Base-by-base conservation (phyloP, 345 rosid species). In the Camelina laxa region DNA sequence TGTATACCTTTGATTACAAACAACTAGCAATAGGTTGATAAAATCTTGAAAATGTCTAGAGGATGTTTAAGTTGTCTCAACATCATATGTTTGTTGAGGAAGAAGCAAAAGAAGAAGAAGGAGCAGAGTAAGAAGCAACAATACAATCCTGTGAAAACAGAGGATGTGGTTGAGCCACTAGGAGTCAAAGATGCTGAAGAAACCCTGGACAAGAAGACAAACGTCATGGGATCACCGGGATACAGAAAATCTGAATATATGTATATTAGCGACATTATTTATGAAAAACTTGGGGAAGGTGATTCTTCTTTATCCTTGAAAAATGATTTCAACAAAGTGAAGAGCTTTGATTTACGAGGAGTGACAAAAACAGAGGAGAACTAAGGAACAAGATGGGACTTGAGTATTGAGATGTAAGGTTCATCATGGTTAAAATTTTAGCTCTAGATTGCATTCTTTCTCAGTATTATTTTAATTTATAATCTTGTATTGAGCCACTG, bases 271-370 rank as follows among this genome's bases (percentile, higher is more conserved):
- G 6, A 41, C 15, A 12, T 4, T 41, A 4, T 12, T 41, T 41
- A 12, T 41, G 15, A 6, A 4, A 41, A 41, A 41, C 15, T 41
- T 41, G 45, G 45, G 45, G 45, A 41, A 41, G 45, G 15, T 41
- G 45, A 41, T 41, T 41, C 67, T 21, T 63, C 21, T 45, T 44
- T 24, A 42, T 15, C 36, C 8, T 15, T 9, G 14, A 63, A 5
- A 63, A 63, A 65, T 14, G 30, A 33, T 65, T 65, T 65, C 45
- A 48, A 49, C 58, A 65, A 49, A 65, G 47, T 65, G 8, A 65
- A 65, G 30, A 65, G 58, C 2, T 65, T 65, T 33, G 70, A 65
- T 33, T 31, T 65, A 17, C 59, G 31, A 49, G 45, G 31, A 47
- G 58, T 19, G 11, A 19, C 17, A 12, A 19, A 65, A 3, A 47